Evolutionary conservation across 2,329 filamentous ascomycete species (phyloP), one percentile per base, ranked within the genome.

Genomic region (Talaromyces sp.): DNA sequence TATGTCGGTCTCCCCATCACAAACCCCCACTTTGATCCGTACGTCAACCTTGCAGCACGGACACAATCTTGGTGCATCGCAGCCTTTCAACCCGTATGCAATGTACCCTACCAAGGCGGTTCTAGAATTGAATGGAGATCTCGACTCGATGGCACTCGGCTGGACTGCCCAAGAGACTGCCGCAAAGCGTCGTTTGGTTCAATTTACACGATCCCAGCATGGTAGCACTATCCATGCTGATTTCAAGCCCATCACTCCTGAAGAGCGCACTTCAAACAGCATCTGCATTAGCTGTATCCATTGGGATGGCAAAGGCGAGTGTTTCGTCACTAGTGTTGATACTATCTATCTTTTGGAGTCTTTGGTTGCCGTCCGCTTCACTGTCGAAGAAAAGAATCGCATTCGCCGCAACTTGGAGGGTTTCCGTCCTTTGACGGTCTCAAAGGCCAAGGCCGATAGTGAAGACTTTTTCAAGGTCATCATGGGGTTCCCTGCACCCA

Each of bases 401-500:
- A 98, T 99, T 72, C 89, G 95, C 35, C 89, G 95, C 68, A 99
- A 99, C 73, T 83, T 99, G 39, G 95, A 99, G 77, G 93, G 93
- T 0, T 98, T 97, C 82, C 89, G 92, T 41, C 95, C 95, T 0
- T 80, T 92, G 69, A 99, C 95, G 0, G 93, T 99, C 19, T 97
- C 93, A 70, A 99, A 99, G 79, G 88, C 89, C 65, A 97, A 96
- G 79, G 75, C 88, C 1, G 94, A 98, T 66, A 97, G 91, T 75
- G 94, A 98, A 77, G 92, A 96, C 63, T 98, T 98, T 78, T 98
- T 98, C 87, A 97, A 97, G 81, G 86, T 97, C 72, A 98, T 99
- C 80, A 99, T 99, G 95, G 92, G 88, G 1, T 98, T 98, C 74
- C 92, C 93, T 13, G 91, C 90, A 67, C 95, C 95, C 1, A 98